Base-by-base conservation (phyloP, 1,284 basidiomycete genomes). In the Puccinia brachypodii region DNA sequence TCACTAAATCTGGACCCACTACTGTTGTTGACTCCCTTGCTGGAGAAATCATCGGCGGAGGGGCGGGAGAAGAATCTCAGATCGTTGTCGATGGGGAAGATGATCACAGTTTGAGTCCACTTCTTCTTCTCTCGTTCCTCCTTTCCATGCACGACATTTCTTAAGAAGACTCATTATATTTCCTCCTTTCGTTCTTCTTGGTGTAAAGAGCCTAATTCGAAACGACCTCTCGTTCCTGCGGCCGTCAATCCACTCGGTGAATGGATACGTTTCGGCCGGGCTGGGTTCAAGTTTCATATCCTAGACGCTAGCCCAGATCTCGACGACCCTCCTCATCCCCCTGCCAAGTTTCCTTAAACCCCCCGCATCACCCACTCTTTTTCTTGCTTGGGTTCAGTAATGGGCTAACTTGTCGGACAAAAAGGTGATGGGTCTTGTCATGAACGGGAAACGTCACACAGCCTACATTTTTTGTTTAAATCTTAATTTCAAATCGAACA, bases 261-360 rank as follows among this genome's bases (percentile, higher is more conserved):
- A 76, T 76, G 75, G 75, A 66, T 76, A 40, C 44, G 75, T 19
- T 76, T 76, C 47, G 75, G 75, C 28, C 40, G 58, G 1, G 75
- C 75, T n/a, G 75, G 75, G 16, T 76, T 76, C 42, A 62, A 60
- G 40, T 76, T 76, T 38, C 72, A 74, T 19, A 74, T 74, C 36
- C 47, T 74, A 11, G 31, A 56, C 11, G 28, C 72, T 1, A 22
- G n/a, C 7, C 36, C 33, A 7, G 72, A 74, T 13, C 36, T 53
- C 1, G 40, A 25, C 25, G 33, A 68, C 14, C 60, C 60, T 0
- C 31, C 31, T 36, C 7, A 13, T 22, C 22, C 0, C 22, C 36
- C 62, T 9, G 13, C 0, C 13, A 66, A 66, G 22, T 36, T 44
- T 3, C 64, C 40, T 11, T 44, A 28, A 68, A 50, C n/a, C 47